Base-by-base conservation (phyloP, 768 basidiomycete species). In the Rhizopogon rudus region DNA sequence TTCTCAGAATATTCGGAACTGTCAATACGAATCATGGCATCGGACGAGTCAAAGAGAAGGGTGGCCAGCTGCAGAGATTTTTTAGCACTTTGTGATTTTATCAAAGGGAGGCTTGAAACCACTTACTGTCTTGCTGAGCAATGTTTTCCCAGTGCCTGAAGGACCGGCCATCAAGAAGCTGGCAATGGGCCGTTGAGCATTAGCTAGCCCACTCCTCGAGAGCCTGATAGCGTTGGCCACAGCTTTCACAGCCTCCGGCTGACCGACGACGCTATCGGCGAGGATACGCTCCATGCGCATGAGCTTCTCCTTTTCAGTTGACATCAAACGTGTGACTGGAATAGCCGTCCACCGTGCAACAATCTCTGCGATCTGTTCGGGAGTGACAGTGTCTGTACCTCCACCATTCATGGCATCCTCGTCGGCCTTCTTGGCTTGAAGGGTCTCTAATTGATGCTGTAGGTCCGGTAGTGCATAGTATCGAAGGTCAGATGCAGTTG, bases 161-260 rank as follows among this genome's bases (percentile, higher is more conserved):
- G 92, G 91, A n/a, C 91, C 91, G 6, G 87, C 87, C 81, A 97
- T 89, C 53, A 98, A 73, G 76, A 97, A 97, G 63, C 88, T 91
- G 0, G 96, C 94, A 55, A 97, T 88, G 5, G 96, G 96, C 48
- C 93, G 75, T 44, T 87, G 78, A 33, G 90, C 82, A 66, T 95
- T 92, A 42, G 89, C 80, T n/a, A 99, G 76, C n/a, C 96, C 96
- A 62, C 91, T 93, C 49, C 96, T 82, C 25, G 93, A 95, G 42
- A 98, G 73, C 44, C 96, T 83, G 61, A 98, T 90, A 2, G 96
- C 96, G 66, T 96, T 93, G 9, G 93, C 88, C 35, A 98, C 93
- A 5, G 96, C 87, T 63, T 86, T 90, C 59, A 97, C 88, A 5
- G 94, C 95, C 60, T 94, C 89, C 1, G 82, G 82, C 68, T 98